phyloP scores from a whole-genome alignment of 1,284 basidiomycete genomes.

The Ceratobasidium sp. region DNA sequence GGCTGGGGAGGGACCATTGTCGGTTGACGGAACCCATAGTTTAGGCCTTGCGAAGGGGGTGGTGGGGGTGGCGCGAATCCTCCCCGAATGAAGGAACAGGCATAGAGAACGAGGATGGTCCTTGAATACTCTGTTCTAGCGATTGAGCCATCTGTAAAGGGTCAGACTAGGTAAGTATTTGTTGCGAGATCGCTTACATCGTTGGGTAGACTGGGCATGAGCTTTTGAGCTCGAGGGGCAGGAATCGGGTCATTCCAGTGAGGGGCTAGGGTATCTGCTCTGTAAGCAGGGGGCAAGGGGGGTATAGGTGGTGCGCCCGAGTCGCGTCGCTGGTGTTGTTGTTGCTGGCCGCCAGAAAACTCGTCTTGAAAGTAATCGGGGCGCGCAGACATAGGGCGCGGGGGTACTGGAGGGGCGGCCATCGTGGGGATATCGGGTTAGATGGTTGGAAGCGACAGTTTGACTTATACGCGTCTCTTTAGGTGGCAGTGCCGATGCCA shows the following conservation, averaged over 20 bases:
- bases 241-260: slow-evolving; percentile 28
- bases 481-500: slow-evolving; percentile 16
- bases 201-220: slow-evolving; percentile 24
- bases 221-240: slow-evolving; percentile 24
- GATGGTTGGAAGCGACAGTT: not conserved
- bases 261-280: slow-evolving; percentile 13
- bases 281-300: slow-evolving; percentile 28
- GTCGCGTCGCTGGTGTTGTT: not conserved
- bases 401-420: slow-evolving; percentile 29
- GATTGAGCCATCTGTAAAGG: slow-evolving; percentile 25
- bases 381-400: slow-evolving; percentile 33
- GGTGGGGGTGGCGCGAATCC: slow-evolving; percentile 14
- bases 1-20: slow-evolving; percentile 9
- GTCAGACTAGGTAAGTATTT: not conserved
- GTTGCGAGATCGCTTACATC: slow-evolving; percentile 2
- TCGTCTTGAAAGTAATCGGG: slow-evolving; percentile 34
- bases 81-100: slow-evolving; percentile 17
- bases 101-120: slow-evolving; percentile 21
- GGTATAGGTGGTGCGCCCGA: slow-evolving; percentile 8
- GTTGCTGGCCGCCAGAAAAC: not conserved
- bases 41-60: not conserved
- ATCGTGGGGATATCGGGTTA: not conserved
- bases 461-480: not conserved
- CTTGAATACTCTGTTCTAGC: slow-evolving; percentile 11
- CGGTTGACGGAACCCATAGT: slow-evolving; percentile 11